These are phyloP conservation scores for Leptomonas pyrrhocoris DNA, from an alignment of 208 protist species.

Conservation along the genomic window DNA sequence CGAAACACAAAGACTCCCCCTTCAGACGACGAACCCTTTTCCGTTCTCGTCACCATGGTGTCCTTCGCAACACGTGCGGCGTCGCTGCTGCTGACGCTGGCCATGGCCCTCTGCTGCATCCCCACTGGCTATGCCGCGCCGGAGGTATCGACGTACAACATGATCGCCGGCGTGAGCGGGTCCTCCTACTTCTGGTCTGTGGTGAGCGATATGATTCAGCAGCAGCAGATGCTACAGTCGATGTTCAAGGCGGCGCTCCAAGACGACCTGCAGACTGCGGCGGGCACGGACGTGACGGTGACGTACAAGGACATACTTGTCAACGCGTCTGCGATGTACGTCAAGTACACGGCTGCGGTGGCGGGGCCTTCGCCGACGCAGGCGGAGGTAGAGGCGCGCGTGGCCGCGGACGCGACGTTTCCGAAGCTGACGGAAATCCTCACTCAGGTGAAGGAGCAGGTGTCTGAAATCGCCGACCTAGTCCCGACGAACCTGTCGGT, in stretches of 20 bases:
- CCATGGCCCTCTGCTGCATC: background rate
- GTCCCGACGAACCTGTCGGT: background rate
- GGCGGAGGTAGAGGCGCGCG: slow-evolving; percentile 10
- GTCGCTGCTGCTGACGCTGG: slow-evolving; percentile 6
- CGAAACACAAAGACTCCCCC: no score
- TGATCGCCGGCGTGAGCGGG: slow-evolving; percentile 9
- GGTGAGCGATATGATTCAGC: background rate
- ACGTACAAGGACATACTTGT: background rate
- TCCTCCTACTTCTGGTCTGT: slow-evolving; percentile 12
- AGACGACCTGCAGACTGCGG: background rate
- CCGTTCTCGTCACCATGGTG: background rate
- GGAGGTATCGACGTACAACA: background rate
- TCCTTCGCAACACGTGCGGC: background rate
- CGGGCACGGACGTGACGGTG: slow-evolving; percentile 5
- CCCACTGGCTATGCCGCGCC: background rate
- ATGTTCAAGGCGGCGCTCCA: background rate
- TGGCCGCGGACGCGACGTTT: background rate
- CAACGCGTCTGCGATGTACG: slow-evolving; percentile 13
- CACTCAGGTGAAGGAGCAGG: no score
- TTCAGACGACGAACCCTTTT: background rate
- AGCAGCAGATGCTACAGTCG: background rate
- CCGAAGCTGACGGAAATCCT: background rate
- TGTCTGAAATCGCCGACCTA: background rate
- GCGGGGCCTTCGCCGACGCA: background rate
- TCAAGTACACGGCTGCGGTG: background rate